phyloP scores from a whole-genome alignment of 768 basidiomycete genomes.

The Chiua virens region DNA sequence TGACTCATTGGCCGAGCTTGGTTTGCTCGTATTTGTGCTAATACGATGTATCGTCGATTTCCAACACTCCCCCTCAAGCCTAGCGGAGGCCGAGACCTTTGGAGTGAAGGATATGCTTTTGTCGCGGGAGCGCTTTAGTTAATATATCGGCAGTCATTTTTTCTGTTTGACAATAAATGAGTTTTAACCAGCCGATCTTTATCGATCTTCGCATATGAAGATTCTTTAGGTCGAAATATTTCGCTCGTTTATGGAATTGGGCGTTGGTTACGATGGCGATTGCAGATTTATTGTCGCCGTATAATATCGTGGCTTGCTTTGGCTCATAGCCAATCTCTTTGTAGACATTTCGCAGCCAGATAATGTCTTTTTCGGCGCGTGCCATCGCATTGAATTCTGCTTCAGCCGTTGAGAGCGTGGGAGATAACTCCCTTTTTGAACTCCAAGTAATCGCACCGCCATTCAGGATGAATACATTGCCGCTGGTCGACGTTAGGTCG shows the following conservation, averaged over 20 bases:
- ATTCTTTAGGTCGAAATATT: conserved; percentile 17
- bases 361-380: neutral
- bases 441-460: conserved; percentile 30
- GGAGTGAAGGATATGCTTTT: conserved; percentile 1
- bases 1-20: too few species aligned
- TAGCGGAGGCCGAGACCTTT: conserved; percentile 9
- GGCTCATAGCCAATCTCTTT: conserved; percentile 27
- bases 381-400: conserved; percentile 8
- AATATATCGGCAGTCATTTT: conserved; percentile 26
- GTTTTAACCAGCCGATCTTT: neutral
- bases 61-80: conserved; percentile 23
- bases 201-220: conserved; percentile 20
- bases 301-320: conserved; percentile 14
- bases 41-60: too few species aligned
- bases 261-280: conserved; percentile 24
- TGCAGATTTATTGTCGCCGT: conserved; percentile 24
- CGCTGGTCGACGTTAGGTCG: conserved; percentile 19
- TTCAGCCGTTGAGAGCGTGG: neutral
- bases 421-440: conserved; percentile 31
- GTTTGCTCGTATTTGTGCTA: too few species aligned
- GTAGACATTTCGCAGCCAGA: conserved; percentile 30
- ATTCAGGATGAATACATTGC: conserved; percentile 29
- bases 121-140: conserved; percentile 1
- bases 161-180: conserved; percentile 17
- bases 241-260: conserved; percentile 24